Evolutionary conservation across 805 yeast species (phyloP), one percentile per base, ranked within the genome.

Genomic region (Wickerhamomyces rabaulensis): DNA sequence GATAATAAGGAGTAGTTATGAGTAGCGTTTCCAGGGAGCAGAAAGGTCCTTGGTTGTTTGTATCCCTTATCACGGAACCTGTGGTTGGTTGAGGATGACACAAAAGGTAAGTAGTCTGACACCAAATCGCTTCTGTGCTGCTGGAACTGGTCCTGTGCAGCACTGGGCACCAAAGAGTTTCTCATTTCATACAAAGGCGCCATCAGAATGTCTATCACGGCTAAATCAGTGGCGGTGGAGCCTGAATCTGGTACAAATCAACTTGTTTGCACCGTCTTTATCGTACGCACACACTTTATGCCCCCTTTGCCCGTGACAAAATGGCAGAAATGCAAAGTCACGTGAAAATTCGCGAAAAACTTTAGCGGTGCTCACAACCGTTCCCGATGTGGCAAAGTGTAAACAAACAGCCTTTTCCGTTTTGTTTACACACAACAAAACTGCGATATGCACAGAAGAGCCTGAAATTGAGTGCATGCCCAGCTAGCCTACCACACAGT

Each of bases 81-180:
- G 36, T 33, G 20, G 26, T 27, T 4, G 26, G 23, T 8, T 20
- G 31, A 21, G 0, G 55, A 44, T 33, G 58, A 52, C 41, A 55
- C 57, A 40, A 55, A 55, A 16, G 58, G 57, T 13, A 53, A 42
- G 7, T 52, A 31, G 6, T 50, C 22, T 10, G 55, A 52, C 25
- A 51, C 50, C 7, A 52, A 25, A 13, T 45, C 45, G 10, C 25
- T 27, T 12, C 26, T n/a, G 31, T 15, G 22, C 5, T 21, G 31
- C 36, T 40, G 41, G 9, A 33, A 15, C 5, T 33, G 17, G 9
- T 33, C 36, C 9, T 33, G 36, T n/a, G 9, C 8, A 7, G 17
- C 10, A 10, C 12, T 16, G 20, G 36, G 12, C 7, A 9, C 20
- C 6, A 33, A 10, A 2, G 36, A 33, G 20, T 12, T 33, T 15